Conservation (phyloP, 768 basidiomycete genomes). For the Mycena capillaripes region DNA sequence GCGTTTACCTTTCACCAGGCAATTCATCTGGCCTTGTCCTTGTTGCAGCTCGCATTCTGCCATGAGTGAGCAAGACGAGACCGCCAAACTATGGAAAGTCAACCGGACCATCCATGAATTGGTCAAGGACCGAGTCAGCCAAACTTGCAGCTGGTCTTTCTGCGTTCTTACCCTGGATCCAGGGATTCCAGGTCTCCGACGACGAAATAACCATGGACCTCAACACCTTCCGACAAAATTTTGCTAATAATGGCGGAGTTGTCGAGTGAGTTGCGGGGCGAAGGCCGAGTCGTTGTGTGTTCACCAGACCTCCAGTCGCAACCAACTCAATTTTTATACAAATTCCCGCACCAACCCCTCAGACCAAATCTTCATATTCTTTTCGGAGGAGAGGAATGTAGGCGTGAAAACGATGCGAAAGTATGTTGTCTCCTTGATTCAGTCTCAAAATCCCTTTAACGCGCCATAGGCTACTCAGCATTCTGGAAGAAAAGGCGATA, state of each 20-base stretch:
- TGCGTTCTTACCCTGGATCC: constrained; percentile 42
- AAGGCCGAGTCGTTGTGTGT: constrained; percentile 7
- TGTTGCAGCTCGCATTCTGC: constrained; percentile 28
- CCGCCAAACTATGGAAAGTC: constrained; percentile 94
- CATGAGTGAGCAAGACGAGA: constrained; percentile 84
- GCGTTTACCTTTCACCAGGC: neutral
- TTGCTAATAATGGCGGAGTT: constrained; percentile 78
- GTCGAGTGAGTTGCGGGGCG: constrained; percentile 80
- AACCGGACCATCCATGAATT: constrained; percentile 97
- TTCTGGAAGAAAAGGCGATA: constrained; percentile 93
- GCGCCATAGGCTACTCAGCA: constrained; percentile 80
- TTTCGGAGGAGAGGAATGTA: constrained; percentile 95
- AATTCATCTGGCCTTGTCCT: constrained; percentile 4
- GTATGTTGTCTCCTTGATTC: constrained; percentile 61
- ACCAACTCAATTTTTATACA: constrained; percentile 92
- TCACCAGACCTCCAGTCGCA: constrained; percentile 69
- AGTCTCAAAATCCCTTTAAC: constrained; percentile 2
- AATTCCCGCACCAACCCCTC: constrained; percentile 73
- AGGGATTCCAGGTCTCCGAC: constrained; percentile 93
- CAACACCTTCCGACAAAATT: constrained; percentile 78
- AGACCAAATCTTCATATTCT: constrained; percentile 94
- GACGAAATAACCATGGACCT: constrained; percentile 95
- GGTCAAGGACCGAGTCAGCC: constrained; percentile 90
- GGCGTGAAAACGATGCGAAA: constrained; percentile 98
- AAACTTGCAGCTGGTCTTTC: constrained; percentile 27